These are phyloP conservation scores for Tuber aestivum DNA, from an alignment of 495 filamentous ascomycete genomes.

Conservation along the genomic window DNA sequence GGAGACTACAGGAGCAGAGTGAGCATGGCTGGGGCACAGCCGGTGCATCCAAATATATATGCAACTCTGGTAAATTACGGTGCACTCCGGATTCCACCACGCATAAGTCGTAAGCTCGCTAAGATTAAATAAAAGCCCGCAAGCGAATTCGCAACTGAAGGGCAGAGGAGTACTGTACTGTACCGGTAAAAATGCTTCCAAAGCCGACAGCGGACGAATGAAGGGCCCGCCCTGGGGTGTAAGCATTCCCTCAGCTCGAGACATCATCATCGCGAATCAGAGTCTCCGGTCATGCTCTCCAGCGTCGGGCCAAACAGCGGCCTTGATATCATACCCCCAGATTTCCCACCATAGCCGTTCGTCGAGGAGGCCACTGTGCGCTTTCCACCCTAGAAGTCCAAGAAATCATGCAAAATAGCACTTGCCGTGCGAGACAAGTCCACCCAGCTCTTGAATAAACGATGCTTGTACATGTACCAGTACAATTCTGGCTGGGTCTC, in stretches of 20 bases:
- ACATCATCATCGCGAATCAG: not conserved
- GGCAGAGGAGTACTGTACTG: slow-evolving; percentile 56
- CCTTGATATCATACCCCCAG: slow-evolving; percentile 66
- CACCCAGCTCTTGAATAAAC: not conserved
- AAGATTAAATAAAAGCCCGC: slow-evolving; percentile 54
- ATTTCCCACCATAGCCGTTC: slow-evolving; percentile 56
- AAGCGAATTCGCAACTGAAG: slow-evolving; percentile 59
- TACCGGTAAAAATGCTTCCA: slow-evolving; percentile 60
- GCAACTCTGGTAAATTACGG: slow-evolving; percentile 13
- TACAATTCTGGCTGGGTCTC: slow-evolving; percentile 58
- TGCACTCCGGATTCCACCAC: not conserved
- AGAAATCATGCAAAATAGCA: not conserved
- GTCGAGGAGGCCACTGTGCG: slow-evolving; percentile 52
- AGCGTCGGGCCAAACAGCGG: slow-evolving; percentile 62
- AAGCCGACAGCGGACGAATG: slow-evolving; percentile 63
- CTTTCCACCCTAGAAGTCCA: slow-evolving; percentile 68
- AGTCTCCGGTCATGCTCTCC: not conserved
- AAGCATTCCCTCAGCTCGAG: slow-evolving; percentile 3
- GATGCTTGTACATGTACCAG: too few species aligned
- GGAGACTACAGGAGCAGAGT: slow-evolving; percentile 52
- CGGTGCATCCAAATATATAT: slow-evolving; percentile 59
- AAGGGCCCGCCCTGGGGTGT: slow-evolving; percentile 67
- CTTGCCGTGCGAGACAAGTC: not conserved
- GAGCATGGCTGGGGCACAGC: slow-evolving; percentile 70
- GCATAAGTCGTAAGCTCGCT: not conserved